Evolutionary conservation across 192 early-diverging fungal species (phyloP).

Genomic region (Allomyces arbusculus): DNA sequence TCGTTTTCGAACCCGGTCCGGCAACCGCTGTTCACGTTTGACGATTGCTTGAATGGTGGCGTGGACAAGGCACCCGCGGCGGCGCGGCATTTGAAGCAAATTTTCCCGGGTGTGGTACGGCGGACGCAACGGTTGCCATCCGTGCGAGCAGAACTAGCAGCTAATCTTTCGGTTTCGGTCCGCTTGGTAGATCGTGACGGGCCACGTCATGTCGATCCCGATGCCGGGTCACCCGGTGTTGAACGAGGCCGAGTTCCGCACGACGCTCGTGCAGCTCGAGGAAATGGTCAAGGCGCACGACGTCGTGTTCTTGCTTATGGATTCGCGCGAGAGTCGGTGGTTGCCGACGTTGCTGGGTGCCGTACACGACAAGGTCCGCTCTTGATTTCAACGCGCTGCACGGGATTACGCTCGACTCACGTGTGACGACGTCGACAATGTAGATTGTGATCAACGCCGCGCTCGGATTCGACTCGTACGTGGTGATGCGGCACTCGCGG

Average conservation of each 20-base stretch:
- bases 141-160: no score
- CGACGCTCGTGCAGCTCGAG: conserved; percentile 29
- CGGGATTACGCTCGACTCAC: no score
- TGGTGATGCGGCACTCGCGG: conserved; percentile 76
- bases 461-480: conserved; percentile 83
- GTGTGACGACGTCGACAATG: neutral
- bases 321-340: conserved; percentile 91
- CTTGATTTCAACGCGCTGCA: no score
- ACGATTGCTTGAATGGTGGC: conserved; percentile 71
- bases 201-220: conserved; percentile 55
- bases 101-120: conserved; percentile 66
- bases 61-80: conserved; percentile 72
- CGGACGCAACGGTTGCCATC: no score
- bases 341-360: conserved; percentile 73
- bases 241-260: conserved; percentile 14
- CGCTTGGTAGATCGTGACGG: conserved; percentile 36
- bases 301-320: conserved; percentile 75
- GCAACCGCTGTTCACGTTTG: conserved; percentile 80
- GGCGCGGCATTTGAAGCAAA: conserved; percentile 41
- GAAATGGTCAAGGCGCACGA: conserved; percentile 57
- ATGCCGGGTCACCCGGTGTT: conserved; percentile 85
- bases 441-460: conserved; percentile 81
- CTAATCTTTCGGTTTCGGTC: neutral
- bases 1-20: conserved; percentile 92
- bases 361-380: conserved; percentile 28